Base-by-base conservation (phyloP, 805 yeast species). In the Suhomyces sp. region DNA sequence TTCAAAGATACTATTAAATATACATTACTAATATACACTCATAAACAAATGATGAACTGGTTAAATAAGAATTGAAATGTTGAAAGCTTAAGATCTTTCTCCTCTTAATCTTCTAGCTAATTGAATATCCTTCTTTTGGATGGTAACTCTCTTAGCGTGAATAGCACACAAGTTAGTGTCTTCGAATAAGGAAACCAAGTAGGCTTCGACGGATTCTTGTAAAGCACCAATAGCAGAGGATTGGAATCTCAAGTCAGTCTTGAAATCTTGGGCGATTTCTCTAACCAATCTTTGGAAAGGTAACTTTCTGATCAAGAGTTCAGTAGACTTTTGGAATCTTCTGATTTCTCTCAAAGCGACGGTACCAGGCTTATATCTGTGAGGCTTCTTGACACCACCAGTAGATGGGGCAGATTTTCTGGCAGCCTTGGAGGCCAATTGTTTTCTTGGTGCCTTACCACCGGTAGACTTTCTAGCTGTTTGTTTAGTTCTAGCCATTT, bases 181-280 rank as follows among this genome's bases (percentile, higher is more conserved):
- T 76, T 91, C 98, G 54, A 91, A 93, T 59, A 91, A 72, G 43
- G 96, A 87, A 36, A 91, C 96, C 56, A 93, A 76, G 79, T 88
- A 93, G 59, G 97, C 97, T 77, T 91, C 98, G 46, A 91, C 96
- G 46, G 98, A 90, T 74, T 93, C 98, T 70, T 91, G 98, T 56
- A 91, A 76, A 52, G 98, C 98, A 72, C 95, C 90, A 50, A 91
- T 84, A 50, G 98, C 98, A 50, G 95, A 85, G 39, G 96, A 85
- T 70, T 91, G 97, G 83, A 93, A 91, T 77, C 96, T 83, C 68
- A 88, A 78, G 63, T 85, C 95, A 54, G 91, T 80, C 75, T 83
- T 84, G 79, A 85, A 84, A 65, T 88, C 96, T 68, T 84, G 91
- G 47, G 96, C 95, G 47, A 91, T 87, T 72, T 90, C 96, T 68